Percentiles rank a stretch among this genome's conserved stretches.
Conservation (phyloP, 805 yeast species). For the Brettanomyces sp. region DNA sequence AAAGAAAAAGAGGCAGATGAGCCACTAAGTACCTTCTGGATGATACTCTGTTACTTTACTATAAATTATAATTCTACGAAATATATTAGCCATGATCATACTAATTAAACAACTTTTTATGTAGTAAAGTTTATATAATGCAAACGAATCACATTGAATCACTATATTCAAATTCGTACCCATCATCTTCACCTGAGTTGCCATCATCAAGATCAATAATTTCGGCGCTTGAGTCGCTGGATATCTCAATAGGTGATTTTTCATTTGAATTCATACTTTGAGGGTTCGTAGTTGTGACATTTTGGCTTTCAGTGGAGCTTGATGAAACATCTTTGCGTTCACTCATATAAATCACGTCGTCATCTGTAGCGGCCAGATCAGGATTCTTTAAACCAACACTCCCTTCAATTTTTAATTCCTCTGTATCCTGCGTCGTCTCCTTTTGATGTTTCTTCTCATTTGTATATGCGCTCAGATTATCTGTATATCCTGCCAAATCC, state of each 20-base stretch:
- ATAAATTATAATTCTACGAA: neutral
- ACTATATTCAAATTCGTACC: slow-evolving; percentile 38
- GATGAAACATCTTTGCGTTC: neutral
- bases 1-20: slow-evolving; percentile 10
- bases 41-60: neutral
- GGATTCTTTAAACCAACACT: too few relatives aligned
- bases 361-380: neutral
- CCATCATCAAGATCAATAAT: slow-evolving; percentile 2
- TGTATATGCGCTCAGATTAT: too few relatives aligned
- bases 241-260: neutral
- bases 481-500: too few relatives aligned
- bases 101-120: too few relatives aligned
- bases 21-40: neutral
- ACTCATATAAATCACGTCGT: neutral
- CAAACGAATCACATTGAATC: slow-evolving; percentile 17
- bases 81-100: neutral
- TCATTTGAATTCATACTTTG: too few relatives aligned
- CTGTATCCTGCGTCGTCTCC: too few relatives aligned
- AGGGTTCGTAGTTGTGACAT: too few relatives aligned
- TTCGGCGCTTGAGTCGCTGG: neutral
- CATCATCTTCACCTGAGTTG: slow-evolving; percentile 17
- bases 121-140: neutral
- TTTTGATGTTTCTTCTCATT: too few relatives aligned
- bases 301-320: neutral
- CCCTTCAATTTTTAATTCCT: too few relatives aligned